phyloP scores from a whole-genome alignment of 129 eudicot genomes.

The Flaveria trinervia region DNA sequence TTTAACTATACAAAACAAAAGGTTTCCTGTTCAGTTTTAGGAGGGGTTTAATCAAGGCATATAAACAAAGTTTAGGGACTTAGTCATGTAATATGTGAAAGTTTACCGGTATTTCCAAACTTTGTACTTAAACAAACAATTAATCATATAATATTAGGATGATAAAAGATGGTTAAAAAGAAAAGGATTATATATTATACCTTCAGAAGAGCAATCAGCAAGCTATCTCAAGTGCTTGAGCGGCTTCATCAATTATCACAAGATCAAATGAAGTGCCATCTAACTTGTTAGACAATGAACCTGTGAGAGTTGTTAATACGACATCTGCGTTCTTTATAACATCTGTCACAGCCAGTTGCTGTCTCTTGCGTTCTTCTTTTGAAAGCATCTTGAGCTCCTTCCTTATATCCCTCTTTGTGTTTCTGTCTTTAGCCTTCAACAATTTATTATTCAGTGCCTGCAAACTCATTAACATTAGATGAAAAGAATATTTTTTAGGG shows the following conservation, averaged over 20 bases:
- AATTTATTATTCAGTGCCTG: conserved; percentile 83
- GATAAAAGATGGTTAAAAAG: not conserved
- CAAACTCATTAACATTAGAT: not conserved
- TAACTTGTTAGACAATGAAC: conserved; percentile 69
- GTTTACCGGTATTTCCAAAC: not conserved
- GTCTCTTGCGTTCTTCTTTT: conserved; percentile 95
- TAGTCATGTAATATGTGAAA: not conserved
- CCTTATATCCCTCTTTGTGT: conserved; percentile 83
- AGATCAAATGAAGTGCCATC: conserved; percentile 75
- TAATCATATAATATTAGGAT: not conserved
- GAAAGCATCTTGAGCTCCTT: conserved; percentile 89
- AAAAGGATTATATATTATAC: conserved; percentile 42
- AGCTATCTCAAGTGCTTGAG: conserved; percentile 95
- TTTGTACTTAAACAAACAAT: not conserved
- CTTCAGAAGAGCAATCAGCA: conserved; percentile 96
- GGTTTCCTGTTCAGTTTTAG: not conserved
- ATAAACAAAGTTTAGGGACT: not conserved
- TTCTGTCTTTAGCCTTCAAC: conserved; percentile 88
- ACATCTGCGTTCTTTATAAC: conserved; percentile 84
- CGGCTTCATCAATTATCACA: conserved; percentile 98
- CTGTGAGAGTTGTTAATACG: conserved; percentile 85
- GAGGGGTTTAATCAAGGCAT: not conserved
- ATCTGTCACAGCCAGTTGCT: conserved; percentile 92
- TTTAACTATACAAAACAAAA: not conserved
- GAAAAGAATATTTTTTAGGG: not conserved